phyloP scores from a whole-genome alignment of 2,329 filamentous ascomycete species.

The Fusarium abutilonis region DNA sequence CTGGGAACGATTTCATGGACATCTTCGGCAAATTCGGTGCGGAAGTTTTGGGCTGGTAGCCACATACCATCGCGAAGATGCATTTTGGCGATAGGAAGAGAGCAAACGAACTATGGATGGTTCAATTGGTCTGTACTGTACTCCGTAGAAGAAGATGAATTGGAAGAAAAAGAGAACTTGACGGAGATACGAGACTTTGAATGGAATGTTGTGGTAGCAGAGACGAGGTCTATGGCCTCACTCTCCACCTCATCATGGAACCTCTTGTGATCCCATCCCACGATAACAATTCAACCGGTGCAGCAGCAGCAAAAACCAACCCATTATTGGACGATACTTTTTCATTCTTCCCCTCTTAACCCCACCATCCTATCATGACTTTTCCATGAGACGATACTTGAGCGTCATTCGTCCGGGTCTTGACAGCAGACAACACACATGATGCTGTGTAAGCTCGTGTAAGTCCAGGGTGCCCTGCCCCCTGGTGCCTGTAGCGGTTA shows the following conservation, averaged over 20 bases:
- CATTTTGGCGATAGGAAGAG: constrained; percentile 30
- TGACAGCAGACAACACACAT: constrained; percentile 5
- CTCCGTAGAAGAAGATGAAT: background rate
- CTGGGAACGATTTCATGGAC: constrained; percentile 61
- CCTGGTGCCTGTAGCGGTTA: constrained; percentile 25
- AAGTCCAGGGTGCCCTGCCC: constrained; percentile 4
- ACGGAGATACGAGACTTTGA: constrained; percentile 19
- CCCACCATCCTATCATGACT: constrained; percentile 39
- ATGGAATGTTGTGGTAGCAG: constrained; percentile 1
- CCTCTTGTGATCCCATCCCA: constrained; percentile 15
- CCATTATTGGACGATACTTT: constrained; percentile 3
- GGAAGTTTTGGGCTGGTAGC: constrained; percentile 68
- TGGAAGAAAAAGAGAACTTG: background rate
- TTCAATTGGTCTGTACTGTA: constrained; percentile 13
- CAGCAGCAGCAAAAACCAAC: background rate
- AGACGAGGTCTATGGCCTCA: constrained; percentile 9
- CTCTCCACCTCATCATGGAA: constrained; percentile 36
- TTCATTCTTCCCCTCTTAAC: constrained; percentile 36
- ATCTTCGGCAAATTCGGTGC: constrained; percentile 73
- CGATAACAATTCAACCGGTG: constrained; percentile 38
- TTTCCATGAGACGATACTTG: constrained; percentile 12
- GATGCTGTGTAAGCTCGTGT: constrained; percentile 12
- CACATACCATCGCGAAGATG: constrained; percentile 63
- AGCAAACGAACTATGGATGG: background rate
- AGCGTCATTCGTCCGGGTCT: constrained; percentile 34